These are phyloP conservation scores for Gnaphalium uliginosum DNA, from an alignment of 129 eudicot genomes.

Conservation along the genomic window DNA sequence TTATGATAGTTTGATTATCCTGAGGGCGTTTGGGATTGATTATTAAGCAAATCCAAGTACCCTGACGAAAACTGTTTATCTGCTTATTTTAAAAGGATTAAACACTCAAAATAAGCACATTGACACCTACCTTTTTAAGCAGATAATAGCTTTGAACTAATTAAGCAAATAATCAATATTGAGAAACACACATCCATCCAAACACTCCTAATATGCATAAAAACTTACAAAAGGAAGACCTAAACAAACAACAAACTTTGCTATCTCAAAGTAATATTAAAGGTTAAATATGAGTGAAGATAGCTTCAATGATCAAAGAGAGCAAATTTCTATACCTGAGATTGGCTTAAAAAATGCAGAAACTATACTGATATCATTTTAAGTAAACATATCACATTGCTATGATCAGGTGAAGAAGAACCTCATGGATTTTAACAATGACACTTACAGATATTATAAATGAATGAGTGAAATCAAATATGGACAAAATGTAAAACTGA, in stretches of 20 bases:
- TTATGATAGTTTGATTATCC: not conserved
- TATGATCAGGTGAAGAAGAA: not conserved
- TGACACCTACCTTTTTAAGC: no score
- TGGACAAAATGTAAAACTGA: slow-evolving; percentile 27
- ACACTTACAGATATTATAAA: no score
- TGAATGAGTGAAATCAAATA: not conserved
- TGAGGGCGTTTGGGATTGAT: not conserved
- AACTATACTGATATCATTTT: not conserved
- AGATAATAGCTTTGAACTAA: no score
- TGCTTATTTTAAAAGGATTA: not conserved
- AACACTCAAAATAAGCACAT: not conserved
- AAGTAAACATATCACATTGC: slow-evolving; percentile 23
- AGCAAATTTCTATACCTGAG: slow-evolving; percentile 25
- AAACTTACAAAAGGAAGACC: not conserved
- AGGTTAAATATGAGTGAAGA: not conserved
- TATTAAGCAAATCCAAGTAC: not conserved
- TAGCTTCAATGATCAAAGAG: not conserved
- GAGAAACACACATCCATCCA: no score
- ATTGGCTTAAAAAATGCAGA: slow-evolving; percentile 6
- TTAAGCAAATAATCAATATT: no score
- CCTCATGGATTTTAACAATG: no score
- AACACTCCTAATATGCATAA: no score
- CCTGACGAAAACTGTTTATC: not conserved
- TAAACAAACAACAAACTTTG: not conserved
- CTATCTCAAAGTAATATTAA: not conserved